A percentile compares a stretch with the other conserved stretches of the same genome.
These are phyloP conservation scores for Paecilomyces formosus DNA, from an alignment of 2,329 filamentous ascomycete species.

Conservation along the genomic window DNA sequence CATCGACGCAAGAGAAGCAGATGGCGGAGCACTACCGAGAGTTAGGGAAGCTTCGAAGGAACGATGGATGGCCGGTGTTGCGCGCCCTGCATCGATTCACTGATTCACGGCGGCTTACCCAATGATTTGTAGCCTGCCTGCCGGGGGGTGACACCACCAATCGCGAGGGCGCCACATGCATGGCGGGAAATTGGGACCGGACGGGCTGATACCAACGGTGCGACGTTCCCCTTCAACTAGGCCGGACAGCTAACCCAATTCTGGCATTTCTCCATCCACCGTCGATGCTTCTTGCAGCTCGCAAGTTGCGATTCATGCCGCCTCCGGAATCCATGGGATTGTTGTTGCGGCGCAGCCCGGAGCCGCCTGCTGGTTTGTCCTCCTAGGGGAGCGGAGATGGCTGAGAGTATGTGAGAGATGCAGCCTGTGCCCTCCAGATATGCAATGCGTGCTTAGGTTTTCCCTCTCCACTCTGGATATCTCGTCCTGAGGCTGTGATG, in stretches of 20 bases:
- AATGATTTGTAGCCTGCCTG: constrained; percentile 15
- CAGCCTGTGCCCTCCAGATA: neutral
- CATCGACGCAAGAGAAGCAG: neutral
- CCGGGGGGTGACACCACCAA: constrained; percentile 8
- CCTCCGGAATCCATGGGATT: neutral
- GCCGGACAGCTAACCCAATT: neutral
- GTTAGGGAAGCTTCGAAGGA: constrained; percentile 10
- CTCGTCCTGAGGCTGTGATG: no score
- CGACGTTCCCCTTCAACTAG: neutral
- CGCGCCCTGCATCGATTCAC: constrained; percentile 19
- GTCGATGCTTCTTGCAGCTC: neutral
- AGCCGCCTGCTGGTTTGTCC: neutral
- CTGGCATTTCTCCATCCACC: neutral
- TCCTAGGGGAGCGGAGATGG: neutral
- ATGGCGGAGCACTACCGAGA: constrained; percentile 3
- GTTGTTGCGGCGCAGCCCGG: neutral
- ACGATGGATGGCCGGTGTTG: constrained; percentile 7
- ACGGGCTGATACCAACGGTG: constrained; percentile 1
- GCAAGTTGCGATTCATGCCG: constrained; percentile 1
- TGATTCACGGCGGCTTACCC: constrained; percentile 4
- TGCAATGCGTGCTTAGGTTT: neutral
- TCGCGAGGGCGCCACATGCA: constrained; percentile 2
- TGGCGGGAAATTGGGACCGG: constrained; percentile 1
- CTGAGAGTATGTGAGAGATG: neutral
- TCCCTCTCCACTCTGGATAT: neutral